Evolutionary conservation across 2,329 filamentous ascomycete species (phyloP).

Genomic region (Chaetomiaceae sp.): DNA sequence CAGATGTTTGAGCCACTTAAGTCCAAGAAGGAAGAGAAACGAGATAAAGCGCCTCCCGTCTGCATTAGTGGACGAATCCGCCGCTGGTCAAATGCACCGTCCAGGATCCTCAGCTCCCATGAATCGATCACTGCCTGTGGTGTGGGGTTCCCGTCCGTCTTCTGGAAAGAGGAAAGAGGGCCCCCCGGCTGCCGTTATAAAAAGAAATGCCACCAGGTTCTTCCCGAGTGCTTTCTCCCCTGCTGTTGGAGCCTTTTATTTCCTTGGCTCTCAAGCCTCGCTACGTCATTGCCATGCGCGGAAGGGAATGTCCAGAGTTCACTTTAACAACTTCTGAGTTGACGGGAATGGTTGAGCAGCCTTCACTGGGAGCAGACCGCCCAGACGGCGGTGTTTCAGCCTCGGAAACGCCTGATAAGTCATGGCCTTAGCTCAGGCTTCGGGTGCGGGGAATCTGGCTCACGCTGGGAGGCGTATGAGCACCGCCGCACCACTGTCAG

Average conservation of each 20-base stretch:
- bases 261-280: neutral
- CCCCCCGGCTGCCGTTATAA: constrained; percentile 10
- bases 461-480: neutral
- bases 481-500: neutral
- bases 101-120: neutral
- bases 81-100: neutral
- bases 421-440: too few relatives aligned
- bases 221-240: neutral
- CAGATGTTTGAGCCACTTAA: neutral
- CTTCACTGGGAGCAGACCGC: neutral
- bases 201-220: constrained; percentile 11
- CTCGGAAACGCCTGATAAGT: too few relatives aligned
- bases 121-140: neutral
- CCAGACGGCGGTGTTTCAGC: neutral
- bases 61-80: neutral
- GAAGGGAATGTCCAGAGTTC: neutral
- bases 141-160: neutral
- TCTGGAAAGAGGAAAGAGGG: neutral
- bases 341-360: too few relatives aligned
- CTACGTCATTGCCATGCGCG: neutral
- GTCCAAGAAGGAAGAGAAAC: neutral
- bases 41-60: neutral
- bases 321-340: too few relatives aligned
- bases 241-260: neutral
- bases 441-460: neutral